Base-by-base conservation (phyloP, 768 basidiomycete genomes). In the Xerocomus potaroensis region DNA sequence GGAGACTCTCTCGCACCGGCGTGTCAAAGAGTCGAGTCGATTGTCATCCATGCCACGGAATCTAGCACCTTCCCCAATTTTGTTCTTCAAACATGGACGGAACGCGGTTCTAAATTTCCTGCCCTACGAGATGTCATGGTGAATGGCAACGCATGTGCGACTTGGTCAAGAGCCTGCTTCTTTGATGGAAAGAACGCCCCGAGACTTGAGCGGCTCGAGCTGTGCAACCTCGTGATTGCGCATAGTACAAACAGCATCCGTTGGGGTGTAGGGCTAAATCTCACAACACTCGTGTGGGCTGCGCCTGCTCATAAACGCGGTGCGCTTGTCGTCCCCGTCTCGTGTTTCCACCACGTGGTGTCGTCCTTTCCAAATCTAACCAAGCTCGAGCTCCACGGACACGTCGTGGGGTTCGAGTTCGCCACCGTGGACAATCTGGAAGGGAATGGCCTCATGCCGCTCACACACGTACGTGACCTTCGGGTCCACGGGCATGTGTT, bases 271-370 rank as follows among this genome's bases (percentile, higher is more conserved):
- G 45, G 55, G 6, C 22, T 38, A 24, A 58, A 51, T 30, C 27
- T 60, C 24, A 60, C 58, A 16, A 60, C 50, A n/a, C 55, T 60
- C 15, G 59, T 61, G 8, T 60, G 59, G 55, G 24, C 48, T 4
- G 55, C 59, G 8, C 50, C 59, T 3, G 12, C 8, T 2, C 40
- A 45, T 30, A 26, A 37, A 3, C 22, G 37, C 2, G 49, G 50
- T 8, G 49, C 59, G 19, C 44, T 58, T 15, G 16, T 46, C 12
- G 46, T 61, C 35, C 50, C 59, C 1, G 41, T 48, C 23, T 9
- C 53, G 4, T 50, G 46, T 19, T 61, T 60, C 36, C 46, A 60
- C 33, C 52, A 44, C 2, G 22, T 58, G 41, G 36, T 55, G 8
- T 45, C 56, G 14, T 60, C 58, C 15, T 58, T 61, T 31, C 58